Evolutionary conservation across 2,329 filamentous ascomycete genomes (phyloP).

Genomic region (Claviceps monticola): DNA sequence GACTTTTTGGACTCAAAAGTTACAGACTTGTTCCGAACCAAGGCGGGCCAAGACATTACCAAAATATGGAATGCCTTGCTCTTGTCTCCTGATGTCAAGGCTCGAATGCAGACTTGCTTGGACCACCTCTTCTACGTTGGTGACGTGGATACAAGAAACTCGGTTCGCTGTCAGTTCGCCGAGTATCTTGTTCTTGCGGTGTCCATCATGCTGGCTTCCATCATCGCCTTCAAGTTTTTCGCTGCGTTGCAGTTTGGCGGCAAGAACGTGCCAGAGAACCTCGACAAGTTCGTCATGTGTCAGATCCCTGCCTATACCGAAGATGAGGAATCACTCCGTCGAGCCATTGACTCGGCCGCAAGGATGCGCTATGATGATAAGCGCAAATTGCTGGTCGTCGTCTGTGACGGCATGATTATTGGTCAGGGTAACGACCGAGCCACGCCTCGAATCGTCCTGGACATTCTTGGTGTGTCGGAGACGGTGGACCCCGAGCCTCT

Average conservation of each 20-base stretch:
- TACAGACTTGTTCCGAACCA: conserved; percentile 60
- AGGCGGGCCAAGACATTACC: conserved; percentile 66
- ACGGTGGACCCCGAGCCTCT: conserved; percentile 88
- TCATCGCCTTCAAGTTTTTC: conserved; percentile 93
- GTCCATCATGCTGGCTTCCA: conserved; percentile 61
- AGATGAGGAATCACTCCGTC: conserved; percentile 91
- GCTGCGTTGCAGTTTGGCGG: conserved; percentile 87
- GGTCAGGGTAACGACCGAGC: conserved; percentile 95
- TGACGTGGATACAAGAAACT: conserved; percentile 82
- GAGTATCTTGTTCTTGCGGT: conserved; percentile 81
- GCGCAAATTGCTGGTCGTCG: conserved; percentile 80
- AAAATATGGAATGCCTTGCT: conserved; percentile 66
- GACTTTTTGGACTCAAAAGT: conserved; percentile 74
- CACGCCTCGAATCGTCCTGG: conserved; percentile 87
- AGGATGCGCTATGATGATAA: conserved; percentile 97
- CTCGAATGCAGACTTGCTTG: conserved; percentile 66
- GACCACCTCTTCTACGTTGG: conserved; percentile 93
- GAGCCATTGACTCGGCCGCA: conserved; percentile 91
- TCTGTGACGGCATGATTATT: conserved; percentile 99
- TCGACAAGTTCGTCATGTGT: conserved; percentile 97
- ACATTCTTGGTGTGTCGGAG: conserved; percentile 91
- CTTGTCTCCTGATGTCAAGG: conserved; percentile 41
- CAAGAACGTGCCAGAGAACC: conserved; percentile 85
- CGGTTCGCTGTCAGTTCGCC: conserved; percentile 70
- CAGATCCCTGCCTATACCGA: conserved; percentile 97